phyloP scores from a whole-genome alignment of 768 basidiomycete species.

The Boletellus emodensis region DNA sequence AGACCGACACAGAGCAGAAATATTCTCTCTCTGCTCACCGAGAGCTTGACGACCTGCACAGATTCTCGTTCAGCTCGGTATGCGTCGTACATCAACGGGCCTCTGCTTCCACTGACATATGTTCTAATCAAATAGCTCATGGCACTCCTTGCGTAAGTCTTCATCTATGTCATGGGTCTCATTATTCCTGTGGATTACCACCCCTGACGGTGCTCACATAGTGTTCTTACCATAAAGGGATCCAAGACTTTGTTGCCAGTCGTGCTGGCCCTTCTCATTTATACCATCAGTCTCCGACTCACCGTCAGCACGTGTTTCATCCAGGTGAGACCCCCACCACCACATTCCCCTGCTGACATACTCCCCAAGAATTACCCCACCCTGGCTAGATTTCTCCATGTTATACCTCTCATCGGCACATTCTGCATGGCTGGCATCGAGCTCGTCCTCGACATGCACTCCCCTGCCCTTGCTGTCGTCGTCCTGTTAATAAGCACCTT shows the following conservation, averaged over 20 bases:
- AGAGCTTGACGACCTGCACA: not conserved
- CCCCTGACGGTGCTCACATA: not conserved
- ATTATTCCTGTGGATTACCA: no score
- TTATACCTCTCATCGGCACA: slow-evolving; percentile 13
- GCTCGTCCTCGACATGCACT: slow-evolving; percentile 3
- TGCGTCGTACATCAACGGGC: not conserved
- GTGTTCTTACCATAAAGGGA: slow-evolving; percentile 13
- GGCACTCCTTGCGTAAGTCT: slow-evolving; percentile 12
- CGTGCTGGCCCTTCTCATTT: slow-evolving; percentile 15
- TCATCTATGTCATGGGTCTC: not conserved
- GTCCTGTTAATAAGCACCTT: slow-evolving; percentile 9
- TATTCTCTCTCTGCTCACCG: no score
- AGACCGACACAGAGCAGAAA: no score
- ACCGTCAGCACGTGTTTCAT: not conserved
- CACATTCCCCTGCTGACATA: not conserved
- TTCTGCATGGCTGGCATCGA: slow-evolving; percentile 9
- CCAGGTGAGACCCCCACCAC: not conserved
- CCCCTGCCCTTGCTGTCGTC: slow-evolving; percentile 5
- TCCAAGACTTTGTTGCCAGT: slow-evolving; percentile 2
- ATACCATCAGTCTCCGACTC: slow-evolving; percentile 16
- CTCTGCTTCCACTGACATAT: not conserved
- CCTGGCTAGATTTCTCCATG: slow-evolving; percentile 9
- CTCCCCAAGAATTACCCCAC: not conserved
- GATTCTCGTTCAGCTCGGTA: slow-evolving; percentile 16
- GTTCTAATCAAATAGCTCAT: slow-evolving; percentile 2